Evolutionary conservation across 768 basidiomycete species (phyloP), one percentile per base, ranked within the genome.

Genomic region (Boletus pseudo-olivaceus): DNA sequence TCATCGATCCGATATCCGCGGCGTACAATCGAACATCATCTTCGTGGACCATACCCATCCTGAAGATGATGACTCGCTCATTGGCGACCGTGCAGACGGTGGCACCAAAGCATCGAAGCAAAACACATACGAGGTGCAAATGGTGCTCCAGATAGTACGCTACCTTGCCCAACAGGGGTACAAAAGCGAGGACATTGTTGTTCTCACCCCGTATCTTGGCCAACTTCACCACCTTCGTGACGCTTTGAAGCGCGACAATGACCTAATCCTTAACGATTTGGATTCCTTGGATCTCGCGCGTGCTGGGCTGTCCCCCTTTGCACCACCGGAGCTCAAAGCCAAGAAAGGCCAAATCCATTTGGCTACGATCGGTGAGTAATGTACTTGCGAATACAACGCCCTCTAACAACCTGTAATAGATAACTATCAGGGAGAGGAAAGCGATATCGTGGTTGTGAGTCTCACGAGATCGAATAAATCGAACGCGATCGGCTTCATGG

Each of bases 391-490:
- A 35, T n/a, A 3, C 11, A 33, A 17, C 10, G 19, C 6, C 3
- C 6, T 40, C 19, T 15, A 27, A 37, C n/a, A 9, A 12, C 5
- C 3, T 12, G n/a, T 12, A 17, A 10, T 51, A 87, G 87, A 88
- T 56, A 88, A 88, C 60, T 88, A 87, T 56, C 87, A 88, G 59
- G 87, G 87, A 10, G 87, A 88, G 60, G 86, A 88, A 63, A 82
- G 82, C 49, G 77, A 87, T 26, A 82, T 89, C 47, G 84, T 88
- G 20, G 70, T 88, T 26, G 74, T 75, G 7, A 81, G 78, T 7
- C 67, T 88, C 11, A 85, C 83, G 0, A 65, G 87, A 39, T 85
- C 85, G 60, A 88, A 88, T 55, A 8, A 69, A 0, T 61, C 69
- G 0, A 64, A 77, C 47, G 75, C 82, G 54, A 88, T 88, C 34